Percentiles rank a stretch among this genome's conserved stretches.
Evolutionary conservation across 768 basidiomycete species (phyloP).

Genomic region (Galerina marginata): DNA sequence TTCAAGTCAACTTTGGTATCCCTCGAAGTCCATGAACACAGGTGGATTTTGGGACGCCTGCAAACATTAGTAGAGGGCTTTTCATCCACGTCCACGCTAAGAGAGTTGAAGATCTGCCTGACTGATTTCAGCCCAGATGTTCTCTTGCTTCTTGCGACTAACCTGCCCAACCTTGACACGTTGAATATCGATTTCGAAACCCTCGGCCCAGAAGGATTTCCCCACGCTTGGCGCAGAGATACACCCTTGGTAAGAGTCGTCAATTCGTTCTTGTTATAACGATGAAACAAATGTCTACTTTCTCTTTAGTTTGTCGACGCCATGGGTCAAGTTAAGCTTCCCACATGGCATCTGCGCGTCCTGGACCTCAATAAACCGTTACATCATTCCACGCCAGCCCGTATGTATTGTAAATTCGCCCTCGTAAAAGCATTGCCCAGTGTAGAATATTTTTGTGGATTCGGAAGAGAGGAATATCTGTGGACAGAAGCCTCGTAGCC

Average conservation of each 20-base stretch:
- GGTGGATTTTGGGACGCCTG: background rate
- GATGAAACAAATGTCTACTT: background rate
- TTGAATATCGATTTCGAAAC: conserved; percentile 12
- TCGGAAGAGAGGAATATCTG: conserved; percentile 7
- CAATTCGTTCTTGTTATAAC: background rate
- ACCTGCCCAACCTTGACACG: conserved; percentile 11
- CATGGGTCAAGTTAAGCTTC: conserved; percentile 5
- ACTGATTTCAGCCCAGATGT: conserved; percentile 4
- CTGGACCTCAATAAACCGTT: conserved; percentile 9
- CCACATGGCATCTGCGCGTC: conserved; percentile 11
- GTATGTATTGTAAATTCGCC: conserved; percentile 8
- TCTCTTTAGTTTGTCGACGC: conserved; percentile 8
- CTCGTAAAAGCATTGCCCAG: conserved; percentile 14
- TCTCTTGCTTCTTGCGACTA: conserved; percentile 1
- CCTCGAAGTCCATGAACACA: conserved; percentile 1
- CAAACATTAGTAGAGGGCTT: conserved; percentile 7
- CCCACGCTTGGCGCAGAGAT: background rate
- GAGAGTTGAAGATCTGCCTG: conserved; percentile 7
- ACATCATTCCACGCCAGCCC: background rate
- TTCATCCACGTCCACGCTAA: background rate
- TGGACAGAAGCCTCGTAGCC: background rate
- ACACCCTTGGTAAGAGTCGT: conserved; percentile 3
- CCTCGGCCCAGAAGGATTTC: background rate
- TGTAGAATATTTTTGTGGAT: conserved; percentile 14
- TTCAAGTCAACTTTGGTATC: conserved; percentile 14